Evolutionary conservation across 1,139 yeast species (phyloP), one percentile per base, ranked within the genome.

Genomic region (Pichia sp.): DNA sequence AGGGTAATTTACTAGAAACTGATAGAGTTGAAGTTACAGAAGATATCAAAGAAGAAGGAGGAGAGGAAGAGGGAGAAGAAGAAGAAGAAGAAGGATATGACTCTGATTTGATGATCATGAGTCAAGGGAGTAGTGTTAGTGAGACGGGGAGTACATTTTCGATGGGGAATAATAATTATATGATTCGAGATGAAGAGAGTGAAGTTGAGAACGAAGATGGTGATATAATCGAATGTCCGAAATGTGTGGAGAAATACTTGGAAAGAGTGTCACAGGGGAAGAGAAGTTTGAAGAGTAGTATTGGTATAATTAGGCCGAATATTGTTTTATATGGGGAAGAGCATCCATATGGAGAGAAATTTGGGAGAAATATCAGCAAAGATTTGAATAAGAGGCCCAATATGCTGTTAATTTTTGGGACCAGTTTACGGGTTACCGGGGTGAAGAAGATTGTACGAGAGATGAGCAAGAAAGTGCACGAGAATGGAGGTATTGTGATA

Each of bases 271-370:
- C 65, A 41, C 63, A 68, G 19, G 93, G 93, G 3, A 81, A 82
- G 54, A 61, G 94, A 36, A 52, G 69, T 46, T 63, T 79, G 47
- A 66, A 80, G 46, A 56, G 69, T 1, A 50, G 54, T 44, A 70
- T 80, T 15, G 94, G 94, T 1, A 61, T 75, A 25, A 64, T 84
- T 38, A 64, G 89, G 37, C 94, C 94, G 1, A 78, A 79, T 50
- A 81, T 83, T 43, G 88, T 83, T 4, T 67, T 83, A 31, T 83
- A 83, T 53, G 91, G 91, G 4, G 93, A 83, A 54, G 74, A 81
- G 54, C 93, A 84, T 55, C 89, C 91, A 1, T 75, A 76, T 47
- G 74, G 83, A 4, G 88, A 81, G 42, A 62, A 66, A 11, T 70
- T 84, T 42, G 84, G 86, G 7, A 68, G 66, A 41, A 80, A 82